Percentiles rank a stretch among this genome's conserved stretches.
These are phyloP conservation scores for Beauveria asiatica DNA, from an alignment of 2,329 filamentous ascomycete species.

Conservation along the genomic window DNA sequence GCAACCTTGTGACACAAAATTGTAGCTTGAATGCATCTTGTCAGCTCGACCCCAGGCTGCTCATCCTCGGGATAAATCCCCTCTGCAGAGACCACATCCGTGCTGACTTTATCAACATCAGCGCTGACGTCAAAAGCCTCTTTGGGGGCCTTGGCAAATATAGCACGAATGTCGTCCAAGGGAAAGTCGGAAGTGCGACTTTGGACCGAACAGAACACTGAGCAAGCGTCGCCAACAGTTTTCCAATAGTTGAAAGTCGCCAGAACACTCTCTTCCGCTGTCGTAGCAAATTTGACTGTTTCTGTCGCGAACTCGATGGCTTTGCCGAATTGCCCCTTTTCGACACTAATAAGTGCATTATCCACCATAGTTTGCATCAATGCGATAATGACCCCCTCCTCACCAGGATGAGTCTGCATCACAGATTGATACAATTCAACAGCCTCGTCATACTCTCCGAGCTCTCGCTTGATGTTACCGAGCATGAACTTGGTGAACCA, in stretches of 20 bases:
- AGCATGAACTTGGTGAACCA: conserved; percentile 99
- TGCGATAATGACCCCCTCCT: conserved; percentile 82
- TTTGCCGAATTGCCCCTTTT: conserved; percentile 80
- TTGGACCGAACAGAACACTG: conserved; percentile 73
- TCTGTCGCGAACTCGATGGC: conserved; percentile 62
- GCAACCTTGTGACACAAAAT: conserved; percentile 85
- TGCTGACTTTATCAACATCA: conserved; percentile 58
- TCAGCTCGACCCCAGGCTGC: conserved; percentile 41
- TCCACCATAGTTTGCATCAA: conserved; percentile 84
- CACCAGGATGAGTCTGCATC: conserved; percentile 55
- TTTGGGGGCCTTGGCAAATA: conserved; percentile 49
- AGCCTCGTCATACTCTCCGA: conserved; percentile 82
- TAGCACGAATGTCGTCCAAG: conserved; percentile 39
- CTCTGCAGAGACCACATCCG: conserved; percentile 35
- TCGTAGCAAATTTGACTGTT: conserved; percentile 58
- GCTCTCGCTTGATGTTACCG: conserved; percentile 84
- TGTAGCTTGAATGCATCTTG: conserved; percentile 56
- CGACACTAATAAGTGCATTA: conserved; percentile 65
- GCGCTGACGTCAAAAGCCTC: conserved; percentile 53
- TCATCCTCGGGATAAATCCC: conserved; percentile 39
- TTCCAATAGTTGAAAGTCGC: conserved; percentile 95
- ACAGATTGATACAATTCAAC: conserved; percentile 70
- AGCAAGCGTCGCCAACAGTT: conserved; percentile 77
- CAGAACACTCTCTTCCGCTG: conserved; percentile 50
- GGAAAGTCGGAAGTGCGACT: conserved; percentile 58